Conservation (phyloP, 2,329 filamentous ascomycete species). For the Sporothrix inflata region DNA sequence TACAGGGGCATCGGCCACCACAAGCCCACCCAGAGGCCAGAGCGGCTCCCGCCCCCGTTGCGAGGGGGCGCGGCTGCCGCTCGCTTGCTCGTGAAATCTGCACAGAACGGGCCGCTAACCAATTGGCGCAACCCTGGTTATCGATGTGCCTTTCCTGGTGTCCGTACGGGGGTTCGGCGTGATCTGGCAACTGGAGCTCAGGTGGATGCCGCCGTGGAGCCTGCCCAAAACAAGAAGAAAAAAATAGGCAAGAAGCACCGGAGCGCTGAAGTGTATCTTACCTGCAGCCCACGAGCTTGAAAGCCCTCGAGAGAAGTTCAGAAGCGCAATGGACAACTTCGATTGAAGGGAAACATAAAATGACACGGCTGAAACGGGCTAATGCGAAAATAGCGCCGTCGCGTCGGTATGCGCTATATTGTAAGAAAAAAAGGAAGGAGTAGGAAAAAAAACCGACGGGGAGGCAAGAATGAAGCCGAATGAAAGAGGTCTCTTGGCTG, state of each 20-base stretch:
- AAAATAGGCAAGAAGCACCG: neutral
- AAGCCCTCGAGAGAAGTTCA: neutral
- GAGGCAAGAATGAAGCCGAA: slow-evolving; percentile 22
- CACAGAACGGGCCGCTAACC: slow-evolving; percentile 14
- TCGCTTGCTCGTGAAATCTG: slow-evolving; percentile 22
- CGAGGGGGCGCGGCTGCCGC: neutral
- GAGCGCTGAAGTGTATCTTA: neutral
- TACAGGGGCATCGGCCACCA: neutral
- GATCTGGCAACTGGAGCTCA: slow-evolving; percentile 1
- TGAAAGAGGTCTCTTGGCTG: slow-evolving; percentile 17
- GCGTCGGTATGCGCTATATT: slow-evolving; percentile 19
- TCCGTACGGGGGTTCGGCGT: slow-evolving; percentile 17
- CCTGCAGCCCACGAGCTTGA: neutral
- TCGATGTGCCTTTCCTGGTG: slow-evolving; percentile 25
- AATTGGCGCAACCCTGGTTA: slow-evolving; percentile 28
- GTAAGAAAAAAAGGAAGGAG: neutral
- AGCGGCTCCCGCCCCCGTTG: slow-evolving; percentile 7
- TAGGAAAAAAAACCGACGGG: slow-evolving; percentile 15
- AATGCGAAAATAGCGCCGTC: neutral
- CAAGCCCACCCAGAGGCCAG: too few relatives aligned
- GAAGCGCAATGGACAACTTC: neutral
- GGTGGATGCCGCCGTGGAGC: slow-evolving; percentile 12
- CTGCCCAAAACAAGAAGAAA: neutral
- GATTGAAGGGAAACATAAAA: neutral
- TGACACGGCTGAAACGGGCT: neutral